Conservation (phyloP, 352 stramenopile species). For the Globisporangium okanoganense region DNA sequence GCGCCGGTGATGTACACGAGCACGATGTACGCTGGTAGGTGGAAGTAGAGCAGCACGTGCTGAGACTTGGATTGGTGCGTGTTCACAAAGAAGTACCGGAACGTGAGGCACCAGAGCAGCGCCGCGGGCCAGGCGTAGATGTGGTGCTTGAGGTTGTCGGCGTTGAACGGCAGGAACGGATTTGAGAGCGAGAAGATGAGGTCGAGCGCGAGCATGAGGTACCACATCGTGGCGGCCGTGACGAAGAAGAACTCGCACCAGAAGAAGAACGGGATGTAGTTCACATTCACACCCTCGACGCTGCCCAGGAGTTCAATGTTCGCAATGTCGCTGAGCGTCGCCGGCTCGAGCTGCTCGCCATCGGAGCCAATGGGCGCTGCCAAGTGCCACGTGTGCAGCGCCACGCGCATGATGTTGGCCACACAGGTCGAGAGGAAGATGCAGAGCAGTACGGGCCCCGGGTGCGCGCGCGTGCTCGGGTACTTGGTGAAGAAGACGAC, state of each 20-base stretch:
- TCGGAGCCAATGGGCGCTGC: conserved; percentile 14
- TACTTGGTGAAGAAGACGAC: conserved; percentile 73
- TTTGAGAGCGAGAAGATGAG: conserved; percentile 87
- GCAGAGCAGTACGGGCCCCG: conserved; percentile 69
- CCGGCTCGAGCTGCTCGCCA: conserved; percentile 15
- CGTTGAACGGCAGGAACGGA: conserved; percentile 84
- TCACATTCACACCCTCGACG: conserved; percentile 21
- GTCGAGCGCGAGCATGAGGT: conserved; percentile 81
- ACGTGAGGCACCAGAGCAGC: conserved; percentile 64
- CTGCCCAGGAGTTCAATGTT: conserved; percentile 45
- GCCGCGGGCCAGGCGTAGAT: conserved; percentile 71
- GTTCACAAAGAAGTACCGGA: conserved; percentile 55
- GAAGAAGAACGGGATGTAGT: conserved; percentile 75
- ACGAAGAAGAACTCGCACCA: conserved; percentile 84
- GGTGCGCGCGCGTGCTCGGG: conserved; percentile 52
- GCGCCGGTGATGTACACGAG: conserved; percentile 61
- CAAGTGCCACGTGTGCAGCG: conserved; percentile 50
- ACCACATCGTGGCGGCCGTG: conserved; percentile 77
- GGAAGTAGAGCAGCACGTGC: conserved; percentile 64
- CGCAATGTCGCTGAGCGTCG: conserved; percentile 59
- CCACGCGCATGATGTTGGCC: conserved; percentile 62
- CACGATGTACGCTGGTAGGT: conserved; percentile 64
- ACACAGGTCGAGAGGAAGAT: conserved; percentile 71
- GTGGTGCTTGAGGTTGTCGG: conserved; percentile 83
- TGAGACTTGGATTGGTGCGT: conserved; percentile 18